Conservation (phyloP, 768 basidiomycete genomes). For the Mycena alexandri region DNA sequence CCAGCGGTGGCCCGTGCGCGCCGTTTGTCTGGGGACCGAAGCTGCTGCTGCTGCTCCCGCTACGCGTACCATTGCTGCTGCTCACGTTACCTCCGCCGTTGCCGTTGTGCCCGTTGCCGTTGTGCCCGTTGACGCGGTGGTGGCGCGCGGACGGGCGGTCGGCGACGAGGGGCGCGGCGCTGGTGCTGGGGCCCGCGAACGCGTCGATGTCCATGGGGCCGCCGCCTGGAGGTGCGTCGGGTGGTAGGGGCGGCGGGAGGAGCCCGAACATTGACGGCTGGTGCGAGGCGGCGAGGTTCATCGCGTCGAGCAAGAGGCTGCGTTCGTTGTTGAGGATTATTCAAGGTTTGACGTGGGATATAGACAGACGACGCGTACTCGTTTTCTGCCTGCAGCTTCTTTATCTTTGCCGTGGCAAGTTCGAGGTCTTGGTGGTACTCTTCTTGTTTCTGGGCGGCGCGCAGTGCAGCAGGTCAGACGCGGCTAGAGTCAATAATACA, state of each 20-base stretch:
- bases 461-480: constrained; percentile 3
- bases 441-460: constrained; percentile 50
- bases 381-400: constrained; percentile 63
- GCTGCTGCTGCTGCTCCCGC: constrained; percentile 20
- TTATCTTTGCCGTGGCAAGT: constrained; percentile 53
- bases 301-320: constrained; percentile 36
- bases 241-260: constrained; percentile 9
- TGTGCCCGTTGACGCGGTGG: constrained; percentile 29
- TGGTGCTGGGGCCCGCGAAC: constrained; percentile 17
- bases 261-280: constrained; percentile 30
- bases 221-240: constrained; percentile 4
- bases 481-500: neutral
- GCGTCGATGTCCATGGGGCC: constrained; percentile 24
- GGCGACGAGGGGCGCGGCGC: no score
- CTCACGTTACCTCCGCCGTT: neutral
- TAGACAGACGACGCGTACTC: constrained; percentile 50
- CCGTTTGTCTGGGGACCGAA: constrained; percentile 25
- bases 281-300: constrained; percentile 31
- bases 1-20: constrained; percentile 8
- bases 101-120: constrained; percentile 8
- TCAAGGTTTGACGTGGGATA: neutral
- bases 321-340: neutral
- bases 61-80: constrained; percentile 9
- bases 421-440: constrained; percentile 55
- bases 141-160: constrained; percentile 25